Evolutionary conservation across 2,329 filamentous ascomycete species (phyloP).

Genomic region (Penicillium occitanis): DNA sequence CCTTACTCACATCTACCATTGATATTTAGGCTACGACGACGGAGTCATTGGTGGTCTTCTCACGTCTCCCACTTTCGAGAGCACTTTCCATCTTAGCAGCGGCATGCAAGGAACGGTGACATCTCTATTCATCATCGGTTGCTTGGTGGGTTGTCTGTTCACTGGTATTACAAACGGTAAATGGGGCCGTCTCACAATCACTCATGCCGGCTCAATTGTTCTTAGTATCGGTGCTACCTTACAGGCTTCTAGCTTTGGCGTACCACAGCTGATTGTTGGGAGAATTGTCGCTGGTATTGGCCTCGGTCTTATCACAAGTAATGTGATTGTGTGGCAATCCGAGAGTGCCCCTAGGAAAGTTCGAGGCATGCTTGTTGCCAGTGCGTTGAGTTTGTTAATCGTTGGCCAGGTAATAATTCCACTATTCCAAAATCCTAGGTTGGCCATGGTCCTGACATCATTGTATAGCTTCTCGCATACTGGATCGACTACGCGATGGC

Average conservation of each 20-base stretch:
- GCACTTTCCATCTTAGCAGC: constrained; percentile 25
- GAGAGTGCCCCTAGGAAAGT: background rate
- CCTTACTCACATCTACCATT: background rate
- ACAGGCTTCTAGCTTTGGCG: background rate
- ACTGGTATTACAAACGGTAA: constrained; percentile 36
- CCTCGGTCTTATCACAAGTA: background rate
- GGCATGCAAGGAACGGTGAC: constrained; percentile 39
- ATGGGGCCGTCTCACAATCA: background rate
- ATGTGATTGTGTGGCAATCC: background rate
- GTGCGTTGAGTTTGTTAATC: background rate
- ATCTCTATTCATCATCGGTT: constrained; percentile 55
- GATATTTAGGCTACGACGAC: constrained; percentile 7
- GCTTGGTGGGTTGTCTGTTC: constrained; percentile 53
- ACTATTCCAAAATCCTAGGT: background rate
- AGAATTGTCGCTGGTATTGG: background rate
- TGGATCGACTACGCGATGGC: background rate
- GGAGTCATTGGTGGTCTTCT: constrained; percentile 28
- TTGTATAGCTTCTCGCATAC: background rate
- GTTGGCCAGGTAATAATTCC: background rate
- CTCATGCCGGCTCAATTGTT: background rate
- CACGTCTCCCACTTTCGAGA: constrained; percentile 25
- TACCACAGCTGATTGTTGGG: background rate
- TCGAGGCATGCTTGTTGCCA: background rate
- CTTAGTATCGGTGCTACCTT: background rate
- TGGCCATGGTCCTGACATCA: background rate